Conservation (phyloP, 306 rosid genomes). For the Cicer chorassanicum region DNA sequence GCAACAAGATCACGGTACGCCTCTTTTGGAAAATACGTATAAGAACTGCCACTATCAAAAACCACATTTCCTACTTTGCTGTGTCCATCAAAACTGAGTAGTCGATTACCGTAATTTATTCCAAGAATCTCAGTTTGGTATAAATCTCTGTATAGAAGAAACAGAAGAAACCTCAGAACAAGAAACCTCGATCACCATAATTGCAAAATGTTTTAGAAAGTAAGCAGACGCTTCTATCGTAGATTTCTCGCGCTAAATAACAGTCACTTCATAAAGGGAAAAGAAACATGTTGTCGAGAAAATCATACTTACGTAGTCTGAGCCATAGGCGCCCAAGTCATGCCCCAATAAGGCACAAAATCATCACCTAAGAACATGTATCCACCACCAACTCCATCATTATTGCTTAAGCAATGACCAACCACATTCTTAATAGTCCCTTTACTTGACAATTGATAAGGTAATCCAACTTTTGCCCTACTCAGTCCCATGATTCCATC, state of each 20-base stretch:
- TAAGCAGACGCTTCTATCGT: neutral
- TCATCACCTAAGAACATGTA: conserved; percentile 83
- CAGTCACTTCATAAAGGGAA: neutral
- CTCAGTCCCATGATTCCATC: conserved; percentile 84
- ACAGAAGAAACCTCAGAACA: conserved; percentile 30
- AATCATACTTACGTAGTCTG: conserved; percentile 60
- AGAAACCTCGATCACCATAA: neutral
- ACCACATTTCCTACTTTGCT: conserved; percentile 56
- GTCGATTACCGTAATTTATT: conserved; percentile 62
- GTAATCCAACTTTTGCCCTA: conserved; percentile 71
- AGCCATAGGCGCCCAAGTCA: conserved; percentile 80
- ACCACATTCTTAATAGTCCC: conserved; percentile 75
- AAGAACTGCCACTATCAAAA: conserved; percentile 87
- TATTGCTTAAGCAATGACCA: conserved; percentile 73
- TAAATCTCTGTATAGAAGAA: conserved; percentile 56
- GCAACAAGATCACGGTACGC: conserved; percentile 67
- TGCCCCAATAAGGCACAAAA: conserved; percentile 74
- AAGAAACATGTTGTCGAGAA: conserved; percentile 3
- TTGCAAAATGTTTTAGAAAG: neutral
- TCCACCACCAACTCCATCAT: conserved; percentile 65
- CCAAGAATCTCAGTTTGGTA: conserved; percentile 65
- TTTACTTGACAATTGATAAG: conserved; percentile 71
- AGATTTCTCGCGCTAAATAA: neutral
- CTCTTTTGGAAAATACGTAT: conserved; percentile 70
- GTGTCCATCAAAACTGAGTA: conserved; percentile 55